These are phyloP conservation scores for Zymoseptoria tritici DNA, from an alignment of 2,329 filamentous ascomycete genomes.

Conservation along the genomic window DNA sequence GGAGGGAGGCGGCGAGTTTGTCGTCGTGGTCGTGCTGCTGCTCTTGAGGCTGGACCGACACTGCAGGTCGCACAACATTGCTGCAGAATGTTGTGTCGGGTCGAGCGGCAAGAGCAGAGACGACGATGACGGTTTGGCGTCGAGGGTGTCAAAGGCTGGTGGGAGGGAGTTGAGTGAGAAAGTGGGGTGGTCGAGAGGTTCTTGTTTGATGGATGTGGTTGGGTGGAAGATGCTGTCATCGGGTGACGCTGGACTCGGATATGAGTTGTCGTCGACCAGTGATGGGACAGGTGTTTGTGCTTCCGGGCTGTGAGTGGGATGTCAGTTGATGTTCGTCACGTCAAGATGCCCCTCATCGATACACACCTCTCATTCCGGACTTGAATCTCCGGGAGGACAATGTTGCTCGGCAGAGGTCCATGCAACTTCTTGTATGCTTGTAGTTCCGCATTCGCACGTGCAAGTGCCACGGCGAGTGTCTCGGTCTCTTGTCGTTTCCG, in stretches of 20 bases:
- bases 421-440: conserved; percentile 26
- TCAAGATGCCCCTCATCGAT: background rate
- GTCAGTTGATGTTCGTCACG: background rate
- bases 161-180: conserved; percentile 15
- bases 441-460: conserved; percentile 26
- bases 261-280: conserved; percentile 15
- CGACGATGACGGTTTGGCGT: conserved; percentile 25
- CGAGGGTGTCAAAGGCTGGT: conserved; percentile 25
- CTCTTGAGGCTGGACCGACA: conserved; percentile 66
- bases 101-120: conserved; percentile 58
- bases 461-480: conserved; percentile 54
- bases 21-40: conserved; percentile 18
- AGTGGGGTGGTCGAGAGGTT: conserved; percentile 20
- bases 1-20: conserved; percentile 6
- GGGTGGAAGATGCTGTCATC: conserved; percentile 18
- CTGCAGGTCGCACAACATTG: conserved; percentile 99
- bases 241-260: conserved; percentile 21
- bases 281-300: conserved; percentile 25
- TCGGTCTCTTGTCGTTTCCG: conserved; percentile 88
- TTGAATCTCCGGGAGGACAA: conserved; percentile 28
- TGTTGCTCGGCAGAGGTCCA: conserved; percentile 26
- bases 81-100: conserved; percentile 99
- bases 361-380: conserved; percentile 21
- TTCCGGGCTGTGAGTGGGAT: conserved; percentile 3
- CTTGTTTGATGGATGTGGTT: conserved; percentile 23